Evolutionary conservation across 1,284 basidiomycete genomes (phyloP), one percentile per base, ranked within the genome.

Genomic region (Sphagnurus paluster): DNA sequence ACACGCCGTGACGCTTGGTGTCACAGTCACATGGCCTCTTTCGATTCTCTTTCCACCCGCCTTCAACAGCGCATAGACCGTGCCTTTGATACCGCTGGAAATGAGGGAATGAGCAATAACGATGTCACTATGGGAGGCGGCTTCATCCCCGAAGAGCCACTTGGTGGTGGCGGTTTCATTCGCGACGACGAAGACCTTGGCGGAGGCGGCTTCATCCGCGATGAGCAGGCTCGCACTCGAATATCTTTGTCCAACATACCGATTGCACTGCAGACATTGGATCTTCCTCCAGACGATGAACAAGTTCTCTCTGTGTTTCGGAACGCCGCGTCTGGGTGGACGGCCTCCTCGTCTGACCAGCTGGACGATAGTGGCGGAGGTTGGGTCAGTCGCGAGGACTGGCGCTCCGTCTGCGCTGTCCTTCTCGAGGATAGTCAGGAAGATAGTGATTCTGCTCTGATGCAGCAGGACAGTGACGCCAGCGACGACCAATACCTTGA

Each of bases 251-350:
- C 76, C 9, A 63, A 70, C n/a, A 71, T 90, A 33, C 80, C 86
- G 2, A 53, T 62, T n/a, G 85, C 85, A 11, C 73, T 90, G 1
- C 73, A 76, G 52, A 53, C 69, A n/a, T 70, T 90, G 17, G 78
- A 82, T 52, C 68, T 90, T 3, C 75, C 75, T 7, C 74, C 83
- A 2, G 79, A 85, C 57, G 88, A 90, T 54, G 72, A 76, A 13
- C 78, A 87, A 46, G 72, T 88, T 8, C 71, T 90, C 7, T 58
- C 70, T 4, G 82, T 88, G 0, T 87, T 90, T 62, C 70, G 72
- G 25, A 87, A 84, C 54, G 88, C 88, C 2, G 82, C 84, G 0
- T 71, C 76, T 2, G 87, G 84, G 7, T 88, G 87, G 86, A 56
- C 50, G 3, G 59, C 62, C 20, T 46, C 53, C 30, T 56, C 38